These are phyloP conservation scores for Phascolomyces articulosus DNA, from an alignment of 371 early-diverging fungal genomes.

Conservation along the genomic window DNA sequence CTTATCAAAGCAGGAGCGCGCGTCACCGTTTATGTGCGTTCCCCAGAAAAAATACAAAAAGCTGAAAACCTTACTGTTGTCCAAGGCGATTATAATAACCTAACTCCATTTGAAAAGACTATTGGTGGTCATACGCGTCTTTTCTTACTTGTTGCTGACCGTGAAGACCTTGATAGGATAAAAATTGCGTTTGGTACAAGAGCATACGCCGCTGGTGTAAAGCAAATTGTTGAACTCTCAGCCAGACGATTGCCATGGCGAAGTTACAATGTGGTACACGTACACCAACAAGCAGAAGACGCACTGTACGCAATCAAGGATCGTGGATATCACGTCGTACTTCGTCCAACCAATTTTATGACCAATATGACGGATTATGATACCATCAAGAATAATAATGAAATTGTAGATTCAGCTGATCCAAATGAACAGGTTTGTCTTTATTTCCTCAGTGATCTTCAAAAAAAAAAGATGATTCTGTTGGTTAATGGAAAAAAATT, in stretches of 20 bases:
- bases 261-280: not conserved
- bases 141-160: slow-evolving; percentile 18
- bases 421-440: slow-evolving; percentile 4
- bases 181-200: not conserved
- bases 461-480: too few relatives aligned
- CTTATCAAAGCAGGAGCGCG: slow-evolving; percentile 6
- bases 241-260: slow-evolving; percentile 13
- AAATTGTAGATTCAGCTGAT: slow-evolving; percentile 1
- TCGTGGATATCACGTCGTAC: slow-evolving; percentile 18
- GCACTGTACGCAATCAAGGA: slow-evolving; percentile 23
- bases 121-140: slow-evolving; percentile 35
- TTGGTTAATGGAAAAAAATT: too few relatives aligned
- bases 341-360: slow-evolving; percentile 22
- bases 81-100: slow-evolving; percentile 32
- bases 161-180: slow-evolving; percentile 11
- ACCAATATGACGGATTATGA: slow-evolving; percentile 12
- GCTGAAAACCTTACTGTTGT: slow-evolving; percentile 7
- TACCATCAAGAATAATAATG: slow-evolving; percentile 6
- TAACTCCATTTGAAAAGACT: slow-evolving; percentile 19
- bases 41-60: slow-evolving; percentile 17
- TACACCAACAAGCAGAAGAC: slow-evolving; percentile 3
- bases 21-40: slow-evolving; percentile 23
- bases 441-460: too few relatives aligned
- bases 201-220: slow-evolving; percentile 35
- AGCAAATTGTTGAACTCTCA: slow-evolving; percentile 40